phyloP scores from a whole-genome alignment of 23 red algal genomes.

The Chondrus crispus region DNA sequence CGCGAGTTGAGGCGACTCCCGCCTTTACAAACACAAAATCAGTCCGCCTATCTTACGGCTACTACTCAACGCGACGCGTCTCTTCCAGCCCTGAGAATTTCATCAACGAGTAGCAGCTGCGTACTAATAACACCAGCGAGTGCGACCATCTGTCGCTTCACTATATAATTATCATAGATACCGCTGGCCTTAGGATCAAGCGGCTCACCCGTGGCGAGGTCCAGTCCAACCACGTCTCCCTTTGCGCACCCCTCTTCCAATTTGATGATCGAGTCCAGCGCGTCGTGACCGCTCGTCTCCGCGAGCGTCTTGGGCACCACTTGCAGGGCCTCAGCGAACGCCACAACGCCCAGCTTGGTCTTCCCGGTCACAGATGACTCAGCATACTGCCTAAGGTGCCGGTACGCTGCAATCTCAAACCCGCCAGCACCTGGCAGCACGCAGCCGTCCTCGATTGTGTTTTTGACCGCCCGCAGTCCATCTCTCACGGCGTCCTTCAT shows the following conservation, averaged over 20 bases:
- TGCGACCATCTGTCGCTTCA: constrained; percentile 86
- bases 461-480: constrained; percentile 90
- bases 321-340: constrained; percentile 88
- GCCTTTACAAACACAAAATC: no score
- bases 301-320: constrained; percentile 98
- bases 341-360: constrained; percentile 77
- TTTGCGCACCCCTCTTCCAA: constrained; percentile 73
- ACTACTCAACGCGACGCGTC: constrained; percentile 63
- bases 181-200: constrained; percentile 85
- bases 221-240: constrained; percentile 74
- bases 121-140: constrained; percentile 85
- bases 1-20: no score
- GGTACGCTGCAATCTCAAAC: constrained; percentile 85
- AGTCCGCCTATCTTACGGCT: no score
- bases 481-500: constrained; percentile 98
- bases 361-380: constrained; percentile 66
- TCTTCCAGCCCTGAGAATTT: constrained; percentile 87
- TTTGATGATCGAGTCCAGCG: constrained; percentile 85
- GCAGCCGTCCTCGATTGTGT: constrained; percentile 83
- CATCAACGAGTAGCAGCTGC: constrained; percentile 97
- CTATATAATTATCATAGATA: constrained; percentile 85
- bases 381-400: constrained; percentile 73
- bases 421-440: constrained; percentile 88
- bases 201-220: constrained; percentile 85
- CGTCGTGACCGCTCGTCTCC: constrained; percentile 89